Percentiles rank a stretch among this genome's conserved stretches.
These are phyloP conservation scores for Alternaria burnsii DNA, from an alignment of 2,329 filamentous ascomycete genomes.

Conservation along the genomic window DNA sequence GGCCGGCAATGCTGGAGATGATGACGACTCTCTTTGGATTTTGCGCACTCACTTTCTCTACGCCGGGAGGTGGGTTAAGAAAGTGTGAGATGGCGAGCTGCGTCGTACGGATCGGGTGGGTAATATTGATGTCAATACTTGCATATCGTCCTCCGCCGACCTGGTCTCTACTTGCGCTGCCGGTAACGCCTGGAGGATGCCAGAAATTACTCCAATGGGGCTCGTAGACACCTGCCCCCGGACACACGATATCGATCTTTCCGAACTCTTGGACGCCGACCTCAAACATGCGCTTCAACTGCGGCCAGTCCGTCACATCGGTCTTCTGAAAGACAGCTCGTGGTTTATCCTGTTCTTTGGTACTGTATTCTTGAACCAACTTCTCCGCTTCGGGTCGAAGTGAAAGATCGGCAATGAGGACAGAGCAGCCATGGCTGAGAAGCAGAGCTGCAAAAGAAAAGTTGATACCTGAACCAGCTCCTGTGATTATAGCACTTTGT, in stretches of 20 bases:
- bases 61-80: constrained; percentile 45
- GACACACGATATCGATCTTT: constrained; percentile 57
- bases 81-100: constrained; percentile 59
- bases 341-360: constrained; percentile 29
- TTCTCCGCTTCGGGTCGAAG: constrained; percentile 58
- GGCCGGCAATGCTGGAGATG: constrained; percentile 56
- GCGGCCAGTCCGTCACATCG: constrained; percentile 51
- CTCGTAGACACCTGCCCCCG: constrained; percentile 60
- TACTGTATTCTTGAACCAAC: constrained; percentile 47
- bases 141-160: constrained; percentile 38
- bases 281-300: constrained; percentile 47
- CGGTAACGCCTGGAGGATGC: constrained; percentile 54
- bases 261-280: constrained; percentile 42
- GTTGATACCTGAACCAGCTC: constrained; percentile 60
- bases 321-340: constrained; percentile 56
- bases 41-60: constrained; percentile 41
- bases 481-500: constrained; percentile 60
- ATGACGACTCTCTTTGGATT: constrained; percentile 59
- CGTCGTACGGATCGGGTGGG: constrained; percentile 58
- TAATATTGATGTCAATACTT: constrained; percentile 58
- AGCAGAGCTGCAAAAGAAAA: constrained; percentile 57
- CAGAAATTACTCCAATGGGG: constrained; percentile 59
- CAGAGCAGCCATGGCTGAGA: constrained; percentile 56
- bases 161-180: constrained; percentile 44
- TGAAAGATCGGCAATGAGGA: constrained; percentile 58